Base-by-base conservation (phyloP, 805 yeast genomes). In the Wickerhamomyces tratensis region DNA sequence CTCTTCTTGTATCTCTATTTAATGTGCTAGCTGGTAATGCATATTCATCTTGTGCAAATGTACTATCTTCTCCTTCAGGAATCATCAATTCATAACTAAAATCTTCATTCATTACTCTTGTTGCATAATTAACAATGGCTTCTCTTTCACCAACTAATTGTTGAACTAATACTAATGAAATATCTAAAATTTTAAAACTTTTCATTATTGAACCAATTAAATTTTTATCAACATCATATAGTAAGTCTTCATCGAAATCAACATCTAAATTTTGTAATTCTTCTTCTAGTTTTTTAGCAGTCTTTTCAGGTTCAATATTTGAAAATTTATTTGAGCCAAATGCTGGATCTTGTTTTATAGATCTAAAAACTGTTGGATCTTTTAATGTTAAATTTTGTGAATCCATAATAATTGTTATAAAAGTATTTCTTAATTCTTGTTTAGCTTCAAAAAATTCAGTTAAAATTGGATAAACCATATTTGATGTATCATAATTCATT, bases 51-150 rank as follows among this genome's bases (percentile, higher is more conserved):
- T 50, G 44, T 6, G 56, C 46, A 34, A 47, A 12, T 1, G 52
- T 52, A 14, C 64, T 51, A 43, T 57, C 62, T 31, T 62, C 65
- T 46, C 74, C 63, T 50, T 71, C 74, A 26, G 67, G 77, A 30
- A 72, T 65, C 42, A 79, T 63, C 36, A 79, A 57, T 41, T 79
- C 80, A 33, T 76, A 72, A 45, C 79, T 76, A 51, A 82, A 73
- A 52, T 81, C 84, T 46, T 79, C 79, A 49, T 82, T 82, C 87
- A 85, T 79, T 43, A 82, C 78, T 51, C 93, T 69, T 0, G 91
- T 80, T 13, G 86, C 82, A 54, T 82, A 82, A 51, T 79, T 84
- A 39, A 82, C 58, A 26, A 84, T 71, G 5, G 79, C 73, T 44
- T 82, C 87, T 43, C 87, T 69, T 53, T 83, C 88, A 36, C 80